phyloP scores from a whole-genome alignment of 2,329 filamentous ascomycete genomes.

The Scedosporium minutisporum region DNA sequence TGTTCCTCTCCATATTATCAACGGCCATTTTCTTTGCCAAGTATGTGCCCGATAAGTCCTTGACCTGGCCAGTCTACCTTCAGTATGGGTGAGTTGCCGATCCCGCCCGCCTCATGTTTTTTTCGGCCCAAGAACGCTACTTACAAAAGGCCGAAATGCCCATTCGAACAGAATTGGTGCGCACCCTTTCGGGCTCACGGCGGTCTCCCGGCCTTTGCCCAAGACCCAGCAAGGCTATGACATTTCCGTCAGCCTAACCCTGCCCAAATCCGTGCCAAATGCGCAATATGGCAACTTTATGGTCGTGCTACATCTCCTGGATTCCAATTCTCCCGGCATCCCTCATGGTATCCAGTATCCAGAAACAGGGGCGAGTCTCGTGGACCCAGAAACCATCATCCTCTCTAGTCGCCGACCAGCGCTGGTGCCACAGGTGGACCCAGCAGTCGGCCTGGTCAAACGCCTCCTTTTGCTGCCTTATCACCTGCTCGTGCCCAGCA shows the following conservation, averaged over 20 bases:
- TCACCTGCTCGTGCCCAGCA: conserved; percentile 51
- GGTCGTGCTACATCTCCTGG: conserved; percentile 67
- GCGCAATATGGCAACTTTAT: conserved; percentile 84
- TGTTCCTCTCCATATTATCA: conserved; percentile 36
- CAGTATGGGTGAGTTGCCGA: conserved; percentile 44
- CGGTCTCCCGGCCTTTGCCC: conserved; percentile 40
- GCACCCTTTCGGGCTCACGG: conserved; percentile 44
- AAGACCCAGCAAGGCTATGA: conserved; percentile 75
- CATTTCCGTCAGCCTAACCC: conserved; percentile 60
- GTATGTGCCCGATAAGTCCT: conserved; percentile 46
- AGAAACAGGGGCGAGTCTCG: conserved; percentile 15
- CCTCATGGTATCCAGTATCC: conserved; percentile 11
- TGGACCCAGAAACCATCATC: conserved; percentile 34
- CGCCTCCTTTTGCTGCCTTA: conserved; percentile 56
- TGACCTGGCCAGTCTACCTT: conserved; percentile 42
- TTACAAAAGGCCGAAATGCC: neutral
- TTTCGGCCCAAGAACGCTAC: neutral
- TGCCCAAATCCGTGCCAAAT: conserved; percentile 73
- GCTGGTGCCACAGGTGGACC: conserved; percentile 70
- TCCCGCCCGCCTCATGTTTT: neutral
- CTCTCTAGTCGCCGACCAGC: conserved; percentile 63
- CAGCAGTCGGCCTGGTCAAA: conserved; percentile 51
- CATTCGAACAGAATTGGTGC: conserved; percentile 23
- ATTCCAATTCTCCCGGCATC: conserved; percentile 20
- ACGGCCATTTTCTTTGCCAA: conserved; percentile 46